Percentiles rank a stretch among this genome's conserved stretches.
These are phyloP conservation scores for Aspergillus flavus DNA, from an alignment of 2,329 filamentous ascomycete species.

Conservation along the genomic window DNA sequence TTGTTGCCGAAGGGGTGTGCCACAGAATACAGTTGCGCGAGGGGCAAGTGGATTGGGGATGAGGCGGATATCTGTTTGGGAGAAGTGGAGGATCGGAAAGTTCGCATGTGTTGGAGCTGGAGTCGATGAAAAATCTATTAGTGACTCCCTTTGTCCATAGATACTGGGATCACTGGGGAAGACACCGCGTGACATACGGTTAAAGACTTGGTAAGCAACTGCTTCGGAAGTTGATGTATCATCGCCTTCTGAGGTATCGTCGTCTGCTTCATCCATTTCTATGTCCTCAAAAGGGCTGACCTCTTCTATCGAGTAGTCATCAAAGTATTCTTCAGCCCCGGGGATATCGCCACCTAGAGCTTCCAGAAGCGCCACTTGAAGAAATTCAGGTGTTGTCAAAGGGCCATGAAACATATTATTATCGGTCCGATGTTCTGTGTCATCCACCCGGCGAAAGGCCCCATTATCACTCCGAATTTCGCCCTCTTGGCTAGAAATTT, in stretches of 20 bases:
- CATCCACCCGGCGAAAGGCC: conserved; percentile 2
- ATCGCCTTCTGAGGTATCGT: conserved; percentile 18
- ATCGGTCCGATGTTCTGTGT: conserved; percentile 5
- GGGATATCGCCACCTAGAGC: conserved; percentile 25
- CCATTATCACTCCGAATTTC: conserved; percentile 3
- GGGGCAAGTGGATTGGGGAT: conserved; percentile 36
- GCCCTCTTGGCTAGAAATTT: conserved; percentile 5
- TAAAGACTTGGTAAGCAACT: conserved; percentile 19
- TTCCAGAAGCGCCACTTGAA: conserved; percentile 27
- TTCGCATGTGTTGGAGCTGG: conserved; percentile 26
- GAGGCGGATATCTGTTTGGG: conserved; percentile 42
- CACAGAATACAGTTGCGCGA: conserved; percentile 35
- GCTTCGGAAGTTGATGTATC: conserved; percentile 13
- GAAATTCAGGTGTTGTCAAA: conserved; percentile 24
- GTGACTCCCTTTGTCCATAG: conserved; percentile 1
- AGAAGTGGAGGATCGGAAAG: conserved; percentile 48
- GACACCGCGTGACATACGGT: conserved; percentile 20
- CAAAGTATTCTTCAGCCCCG: conserved; percentile 22
- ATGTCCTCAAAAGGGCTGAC: conserved; percentile 17
- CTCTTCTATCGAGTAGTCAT: conserved; percentile 19
- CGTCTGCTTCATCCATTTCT: conserved; percentile 18
- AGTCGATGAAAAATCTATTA: conserved; percentile 9
- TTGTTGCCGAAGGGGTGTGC: conserved; percentile 31
- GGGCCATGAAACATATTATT: conserved; percentile 10
- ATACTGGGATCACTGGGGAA: conserved; percentile 9